phyloP scores from a whole-genome alignment of 2,329 filamentous ascomycete genomes.

The Cordyceps cateniannulata region DNA sequence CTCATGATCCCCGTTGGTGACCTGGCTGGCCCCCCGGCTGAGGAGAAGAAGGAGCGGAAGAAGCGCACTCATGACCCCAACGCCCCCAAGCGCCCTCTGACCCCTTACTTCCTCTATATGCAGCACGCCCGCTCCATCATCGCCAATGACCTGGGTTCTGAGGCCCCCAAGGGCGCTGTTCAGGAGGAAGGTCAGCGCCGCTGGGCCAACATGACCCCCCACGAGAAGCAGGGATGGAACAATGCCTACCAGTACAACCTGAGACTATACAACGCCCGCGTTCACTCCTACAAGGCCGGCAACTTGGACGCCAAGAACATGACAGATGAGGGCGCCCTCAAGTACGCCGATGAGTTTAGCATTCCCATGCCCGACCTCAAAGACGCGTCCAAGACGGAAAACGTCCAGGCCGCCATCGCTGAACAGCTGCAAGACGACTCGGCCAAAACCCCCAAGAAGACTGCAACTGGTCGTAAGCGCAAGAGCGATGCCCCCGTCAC shows the following conservation, averaged over 20 bases:
- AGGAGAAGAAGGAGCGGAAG: slow-evolving; percentile 83
- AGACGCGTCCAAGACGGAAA: slow-evolving; percentile 31
- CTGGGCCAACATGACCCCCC: slow-evolving; percentile 71
- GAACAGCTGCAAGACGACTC: slow-evolving; percentile 49
- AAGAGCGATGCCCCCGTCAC: slow-evolving; percentile 46
- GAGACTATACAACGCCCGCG: slow-evolving; percentile 57
- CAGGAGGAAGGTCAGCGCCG: slow-evolving; percentile 80
- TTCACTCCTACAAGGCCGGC: slow-evolving; percentile 57
- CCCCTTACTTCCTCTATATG: slow-evolving; percentile 93
- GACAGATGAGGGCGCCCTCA: slow-evolving; percentile 52
- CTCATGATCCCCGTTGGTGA: slow-evolving; percentile 36
- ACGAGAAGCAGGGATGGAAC: slow-evolving; percentile 67
- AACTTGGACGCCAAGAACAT: slow-evolving; percentile 54
- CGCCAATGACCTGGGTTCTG: slow-evolving; percentile 66
- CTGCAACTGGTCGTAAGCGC: slow-evolving; percentile 44
- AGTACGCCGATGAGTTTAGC: slow-evolving; percentile 52
- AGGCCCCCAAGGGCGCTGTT: slow-evolving; percentile 77
- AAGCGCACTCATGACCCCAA: slow-evolving; percentile 84
- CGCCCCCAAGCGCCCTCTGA: slow-evolving; percentile 88
- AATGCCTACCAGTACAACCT: slow-evolving; percentile 62
- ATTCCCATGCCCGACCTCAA: slow-evolving; percentile 48
- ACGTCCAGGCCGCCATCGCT: slow-evolving; percentile 51
- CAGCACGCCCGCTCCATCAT: slow-evolving; percentile 81
- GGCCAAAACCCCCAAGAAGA: slow-evolving; percentile 54
- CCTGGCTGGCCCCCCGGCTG: slow-evolving; percentile 38